Conservation (phyloP, 2,329 filamentous ascomycete species). For the Aspergillus neoniger region DNA sequence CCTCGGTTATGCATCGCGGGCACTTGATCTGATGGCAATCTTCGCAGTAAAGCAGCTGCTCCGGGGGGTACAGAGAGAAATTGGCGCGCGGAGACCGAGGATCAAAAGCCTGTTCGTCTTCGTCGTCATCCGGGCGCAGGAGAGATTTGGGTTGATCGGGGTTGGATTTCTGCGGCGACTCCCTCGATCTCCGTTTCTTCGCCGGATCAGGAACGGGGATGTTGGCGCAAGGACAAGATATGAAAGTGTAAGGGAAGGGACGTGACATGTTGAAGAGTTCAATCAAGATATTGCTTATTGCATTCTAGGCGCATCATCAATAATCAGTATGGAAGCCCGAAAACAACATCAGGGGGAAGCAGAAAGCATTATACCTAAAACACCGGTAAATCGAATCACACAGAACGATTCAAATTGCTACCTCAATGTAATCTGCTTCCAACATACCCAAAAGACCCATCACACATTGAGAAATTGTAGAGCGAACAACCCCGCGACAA, state of each 20-base stretch:
- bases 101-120: conserved; percentile 80
- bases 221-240: conserved; percentile 65
- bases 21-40: conserved; percentile 97
- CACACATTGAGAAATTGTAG: background rate
- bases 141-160: conserved; percentile 27
- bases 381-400: background rate
- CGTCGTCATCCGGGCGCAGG: conserved; percentile 54
- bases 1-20: conserved; percentile 85
- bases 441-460: background rate
- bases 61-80: conserved; percentile 89
- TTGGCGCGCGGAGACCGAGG: conserved; percentile 81
- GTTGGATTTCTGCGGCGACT: conserved; percentile 35
- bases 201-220: conserved; percentile 43
- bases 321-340: background rate
- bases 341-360: background rate
- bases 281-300: background rate
- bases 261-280: conserved; percentile 49
- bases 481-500: background rate
- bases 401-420: background rate
- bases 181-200: conserved; percentile 42
- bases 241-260: conserved; percentile 64
- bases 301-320: background rate
- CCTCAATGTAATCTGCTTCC: background rate
- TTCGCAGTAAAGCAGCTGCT: conserved; percentile 93
- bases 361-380: background rate